Evolutionary conservation across 176 grass and related monocot species (phyloP), one percentile per base, ranked within the genome.

Genomic region (Avena sativa): DNA sequence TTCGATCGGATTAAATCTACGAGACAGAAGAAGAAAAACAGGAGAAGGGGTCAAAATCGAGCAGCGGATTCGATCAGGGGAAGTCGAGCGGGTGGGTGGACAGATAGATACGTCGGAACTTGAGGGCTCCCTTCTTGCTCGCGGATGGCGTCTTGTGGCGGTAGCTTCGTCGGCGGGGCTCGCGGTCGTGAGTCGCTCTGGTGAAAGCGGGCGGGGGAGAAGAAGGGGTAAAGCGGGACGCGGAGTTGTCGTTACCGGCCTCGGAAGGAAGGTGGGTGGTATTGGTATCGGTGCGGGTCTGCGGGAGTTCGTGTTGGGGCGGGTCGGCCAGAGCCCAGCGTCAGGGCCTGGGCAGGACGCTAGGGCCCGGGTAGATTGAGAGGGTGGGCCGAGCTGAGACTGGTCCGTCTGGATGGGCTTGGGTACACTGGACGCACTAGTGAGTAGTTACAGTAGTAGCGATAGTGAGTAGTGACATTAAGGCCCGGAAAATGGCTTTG

Each of bases 1-100:
- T 12, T 3, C 40, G 59, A 86, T 80, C 89, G 19, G 71, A 58
- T 26, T 86, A 8, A 88, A 91, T 81, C 81, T 80, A 68, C 53
- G 40, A 9, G 50, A 20, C 21, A 30, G 7, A 8, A 46, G 12
- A 30, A 40, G 16, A 75, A 15, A 49, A 8, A 14, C n/a, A 9
- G 49, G 23, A 50, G 14, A 16, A 4, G 4, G 74, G 21, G 13
- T 83, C 69, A 74, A 83, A 72, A 84, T 61, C 68, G 68, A 65
- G 63, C 40, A 8, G 30, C 68, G 56, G 30, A 77, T 12, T 83
- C 58, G 59, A 57, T 63, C 57, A 23, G 34, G 28, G 12, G 9
- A 66, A 66, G 28, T 89, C 36, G 80, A 46, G 23, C 0, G 14
- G 21, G 21, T 2, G 4, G 14, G 14, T 1, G 23, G 26, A 38